Conservation (phyloP, 306 rosid genomes). For the Dicorynia guianensis region DNA sequence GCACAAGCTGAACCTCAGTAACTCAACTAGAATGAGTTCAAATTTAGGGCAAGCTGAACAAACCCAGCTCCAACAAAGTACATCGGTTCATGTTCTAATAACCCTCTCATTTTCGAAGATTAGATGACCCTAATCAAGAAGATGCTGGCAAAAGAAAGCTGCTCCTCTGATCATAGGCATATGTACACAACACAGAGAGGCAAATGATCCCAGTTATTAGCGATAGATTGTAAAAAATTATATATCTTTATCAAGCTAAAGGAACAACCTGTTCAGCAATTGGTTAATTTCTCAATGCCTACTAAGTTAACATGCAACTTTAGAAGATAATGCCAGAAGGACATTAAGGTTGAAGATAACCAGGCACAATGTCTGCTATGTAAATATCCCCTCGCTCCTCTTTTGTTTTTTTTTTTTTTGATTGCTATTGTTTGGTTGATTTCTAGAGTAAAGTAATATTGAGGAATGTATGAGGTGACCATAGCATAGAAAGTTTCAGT, state of each 20-base stretch:
- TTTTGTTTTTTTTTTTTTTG: too few relatives aligned
- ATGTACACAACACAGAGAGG: neutral
- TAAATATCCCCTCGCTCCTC: too few relatives aligned
- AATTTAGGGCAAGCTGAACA: constrained; percentile 13
- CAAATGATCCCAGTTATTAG: neutral
- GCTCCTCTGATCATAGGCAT: neutral
- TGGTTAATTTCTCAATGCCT: constrained; percentile 7
- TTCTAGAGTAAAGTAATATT: too few relatives aligned
- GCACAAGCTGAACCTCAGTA: neutral
- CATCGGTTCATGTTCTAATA: constrained; percentile 1
- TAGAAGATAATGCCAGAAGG: neutral
- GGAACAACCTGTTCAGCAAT: neutral
- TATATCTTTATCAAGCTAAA: neutral
- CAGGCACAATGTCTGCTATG: neutral
- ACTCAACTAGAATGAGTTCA: too few relatives aligned
- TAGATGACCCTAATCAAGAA: constrained; percentile 5
- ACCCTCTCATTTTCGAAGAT: neutral
- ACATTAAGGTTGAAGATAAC: neutral
- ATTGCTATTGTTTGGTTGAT: too few relatives aligned
- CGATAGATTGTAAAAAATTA: neutral
- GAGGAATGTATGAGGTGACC: too few relatives aligned
- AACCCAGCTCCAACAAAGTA: neutral
- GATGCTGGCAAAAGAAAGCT: neutral
- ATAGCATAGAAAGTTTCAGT: too few relatives aligned
- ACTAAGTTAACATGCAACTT: constrained; percentile 12